A percentile compares a stretch with the other conserved stretches of the same genome.
These are phyloP conservation scores for Exophiala viscosa DNA, from an alignment of 2,329 filamentous ascomycete species.

Conservation along the genomic window DNA sequence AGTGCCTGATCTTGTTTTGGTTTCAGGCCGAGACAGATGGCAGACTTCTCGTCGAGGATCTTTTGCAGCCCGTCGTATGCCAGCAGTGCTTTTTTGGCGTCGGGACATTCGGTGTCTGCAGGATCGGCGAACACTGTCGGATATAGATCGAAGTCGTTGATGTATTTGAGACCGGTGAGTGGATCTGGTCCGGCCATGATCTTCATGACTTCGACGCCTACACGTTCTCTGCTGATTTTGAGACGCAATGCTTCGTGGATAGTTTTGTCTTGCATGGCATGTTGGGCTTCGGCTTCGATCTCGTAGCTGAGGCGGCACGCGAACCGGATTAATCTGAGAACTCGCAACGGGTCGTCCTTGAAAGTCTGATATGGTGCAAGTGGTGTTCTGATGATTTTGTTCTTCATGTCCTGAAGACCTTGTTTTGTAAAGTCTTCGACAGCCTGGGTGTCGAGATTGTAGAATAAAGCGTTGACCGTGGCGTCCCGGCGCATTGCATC, in stretches of 20 bases:
- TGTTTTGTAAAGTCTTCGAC: constrained; percentile 80
- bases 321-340: constrained; percentile 84
- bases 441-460: constrained; percentile 74
- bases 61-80: constrained; percentile 18
- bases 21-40: constrained; percentile 20
- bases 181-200: constrained; percentile 66
- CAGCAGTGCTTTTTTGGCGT: constrained; percentile 3
- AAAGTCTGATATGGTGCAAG: constrained; percentile 88
- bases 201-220: constrained; percentile 85
- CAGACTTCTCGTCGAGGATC: constrained; percentile 19
- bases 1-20: constrained; percentile 23
- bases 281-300: constrained; percentile 67
- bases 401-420: constrained; percentile 71
- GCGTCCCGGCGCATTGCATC: constrained; percentile 87
- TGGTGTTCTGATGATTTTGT: constrained; percentile 74
- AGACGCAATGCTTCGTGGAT: constrained; percentile 74
- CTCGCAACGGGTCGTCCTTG: constrained; percentile 84
- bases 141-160: constrained; percentile 26
- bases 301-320: constrained; percentile 76
- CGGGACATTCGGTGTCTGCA: neutral
- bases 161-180: constrained; percentile 23
- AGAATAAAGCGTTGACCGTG: constrained; percentile 93
- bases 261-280: constrained; percentile 71
- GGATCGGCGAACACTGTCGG: constrained; percentile 27
- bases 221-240: constrained; percentile 89